Percentiles rank a stretch among this genome's conserved stretches.
These are phyloP conservation scores for Rhodotorula sp. DNA, from an alignment of 1,284 basidiomycete genomes.

Conservation along the genomic window DNA sequence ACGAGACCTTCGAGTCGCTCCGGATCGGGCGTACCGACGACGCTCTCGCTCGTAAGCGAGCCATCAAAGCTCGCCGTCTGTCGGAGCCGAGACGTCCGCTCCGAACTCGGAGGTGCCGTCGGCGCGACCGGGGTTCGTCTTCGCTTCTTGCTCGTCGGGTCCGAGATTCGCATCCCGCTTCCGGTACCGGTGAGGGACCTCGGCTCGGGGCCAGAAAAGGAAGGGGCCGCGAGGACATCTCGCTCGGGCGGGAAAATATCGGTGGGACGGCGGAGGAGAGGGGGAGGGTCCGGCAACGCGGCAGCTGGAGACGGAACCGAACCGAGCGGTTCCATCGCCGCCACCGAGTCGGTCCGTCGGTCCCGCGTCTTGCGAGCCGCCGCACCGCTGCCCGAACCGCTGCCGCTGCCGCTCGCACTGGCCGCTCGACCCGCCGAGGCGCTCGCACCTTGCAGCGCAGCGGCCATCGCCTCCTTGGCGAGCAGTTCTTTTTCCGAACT, in stretches of 20 bases:
- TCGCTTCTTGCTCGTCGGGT: constrained; percentile 16
- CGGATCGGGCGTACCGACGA: constrained; percentile 7
- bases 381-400: constrained; percentile 3
- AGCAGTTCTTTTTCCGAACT: constrained; percentile 27
- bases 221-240: constrained; percentile 31
- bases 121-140: constrained; percentile 3
- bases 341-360: background rate
- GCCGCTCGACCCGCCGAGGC: background rate
- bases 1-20: constrained; percentile 23
- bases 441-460: background rate
- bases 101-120: constrained; percentile 2
- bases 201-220: constrained; percentile 31
- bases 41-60: constrained; percentile 1
- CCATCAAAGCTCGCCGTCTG: constrained; percentile 7
- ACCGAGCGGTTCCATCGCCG: background rate
- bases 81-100: background rate
- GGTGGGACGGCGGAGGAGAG: constrained; percentile 22
- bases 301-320: background rate
- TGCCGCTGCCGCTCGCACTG: constrained; percentile 2
- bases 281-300: constrained; percentile 15
- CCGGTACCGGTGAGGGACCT: constrained; percentile 29
- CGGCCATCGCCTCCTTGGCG: background rate
- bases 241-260: constrained; percentile 31
- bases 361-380: background rate
- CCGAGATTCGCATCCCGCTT: constrained; percentile 30